Evolutionary conservation across 2,329 filamentous ascomycete genomes (phyloP).

Genomic region (Blastomyces silverae): DNA sequence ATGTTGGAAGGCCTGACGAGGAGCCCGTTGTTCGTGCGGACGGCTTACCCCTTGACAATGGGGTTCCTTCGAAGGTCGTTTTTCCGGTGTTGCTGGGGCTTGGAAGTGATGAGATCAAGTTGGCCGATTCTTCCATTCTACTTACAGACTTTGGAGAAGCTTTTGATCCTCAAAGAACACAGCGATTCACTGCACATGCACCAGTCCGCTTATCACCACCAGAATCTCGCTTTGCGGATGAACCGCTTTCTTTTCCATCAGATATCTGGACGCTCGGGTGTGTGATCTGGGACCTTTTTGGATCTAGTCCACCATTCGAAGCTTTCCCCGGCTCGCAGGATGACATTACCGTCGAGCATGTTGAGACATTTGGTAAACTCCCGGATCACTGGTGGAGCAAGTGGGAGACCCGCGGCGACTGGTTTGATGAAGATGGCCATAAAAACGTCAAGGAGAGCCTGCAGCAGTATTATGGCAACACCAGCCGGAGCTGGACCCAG

Average conservation of each 20-base stretch:
- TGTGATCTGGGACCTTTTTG: constrained; percentile 31
- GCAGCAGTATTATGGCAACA: constrained; percentile 16
- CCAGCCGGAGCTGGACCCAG: constrained; percentile 8
- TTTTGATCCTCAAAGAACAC: constrained; percentile 21
- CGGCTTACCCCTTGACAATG: constrained; percentile 21
- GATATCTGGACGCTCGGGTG: constrained; percentile 34
- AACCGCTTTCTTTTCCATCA: constrained; percentile 28
- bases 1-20: constrained; percentile 22
- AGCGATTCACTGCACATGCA: constrained; percentile 21
- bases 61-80: constrained; percentile 23
- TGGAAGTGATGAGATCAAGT: constrained; percentile 25
- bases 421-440: constrained; percentile 20
- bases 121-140: constrained; percentile 24
- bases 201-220: constrained; percentile 21
- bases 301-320: constrained; percentile 24
- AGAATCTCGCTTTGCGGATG: constrained; percentile 18
- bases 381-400: constrained; percentile 23
- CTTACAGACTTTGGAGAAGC: constrained; percentile 29
- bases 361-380: constrained; percentile 27
- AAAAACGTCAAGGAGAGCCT: constrained; percentile 16
- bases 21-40: constrained; percentile 25
- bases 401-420: constrained; percentile 19
- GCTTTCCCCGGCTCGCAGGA: constrained; percentile 23
- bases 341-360: constrained; percentile 25
- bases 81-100: constrained; percentile 25